These are phyloP conservation scores for Xylaria arbuscula DNA, from an alignment of 2,329 filamentous ascomycete species.

Conservation along the genomic window DNA sequence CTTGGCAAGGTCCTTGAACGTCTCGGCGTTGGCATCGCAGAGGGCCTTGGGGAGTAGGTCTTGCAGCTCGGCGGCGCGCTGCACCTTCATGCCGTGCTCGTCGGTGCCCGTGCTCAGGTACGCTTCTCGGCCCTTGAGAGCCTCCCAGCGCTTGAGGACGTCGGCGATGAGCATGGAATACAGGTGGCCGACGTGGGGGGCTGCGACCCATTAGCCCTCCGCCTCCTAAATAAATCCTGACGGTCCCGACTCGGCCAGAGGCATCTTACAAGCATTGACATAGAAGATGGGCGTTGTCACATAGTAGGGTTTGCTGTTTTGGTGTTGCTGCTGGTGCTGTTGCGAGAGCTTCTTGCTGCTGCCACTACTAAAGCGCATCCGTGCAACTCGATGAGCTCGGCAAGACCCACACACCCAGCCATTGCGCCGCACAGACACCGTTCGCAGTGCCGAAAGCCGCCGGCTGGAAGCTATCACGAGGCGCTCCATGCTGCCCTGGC, in stretches of 20 bases:
- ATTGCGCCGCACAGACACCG: slow-evolving; percentile 31
- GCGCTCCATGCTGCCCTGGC: slow-evolving; percentile 38
- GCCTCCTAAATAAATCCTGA: neutral
- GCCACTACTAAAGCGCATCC: slow-evolving; percentile 42
- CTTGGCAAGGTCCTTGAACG: slow-evolving; percentile 80
- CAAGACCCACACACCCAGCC: slow-evolving; percentile 47
- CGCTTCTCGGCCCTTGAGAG: slow-evolving; percentile 76
- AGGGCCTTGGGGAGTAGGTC: slow-evolving; percentile 82
- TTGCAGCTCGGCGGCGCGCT: slow-evolving; percentile 81
- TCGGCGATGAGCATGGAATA: slow-evolving; percentile 94
- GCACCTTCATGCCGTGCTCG: slow-evolving; percentile 97
- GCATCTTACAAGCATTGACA: slow-evolving; percentile 83
- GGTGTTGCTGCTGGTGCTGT: slow-evolving; percentile 19
- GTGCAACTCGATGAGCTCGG: slow-evolving; percentile 34
- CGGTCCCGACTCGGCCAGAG: neutral
- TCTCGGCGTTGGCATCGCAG: slow-evolving; percentile 84
- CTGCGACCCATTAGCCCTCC: slow-evolving; percentile 57
- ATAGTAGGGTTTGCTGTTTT: slow-evolving; percentile 82
- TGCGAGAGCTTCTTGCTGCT: slow-evolving; percentile 8
- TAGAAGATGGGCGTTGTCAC: slow-evolving; percentile 98
- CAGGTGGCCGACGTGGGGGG: slow-evolving; percentile 93
- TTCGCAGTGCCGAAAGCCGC: slow-evolving; percentile 36
- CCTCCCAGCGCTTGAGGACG: slow-evolving; percentile 91
- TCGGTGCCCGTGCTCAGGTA: slow-evolving; percentile 92
- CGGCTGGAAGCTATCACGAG: slow-evolving; percentile 37